These are phyloP conservation scores for Cinnamomum micranthum DNA, from an alignment of 164 flowering plant species.

Conservation along the genomic window DNA sequence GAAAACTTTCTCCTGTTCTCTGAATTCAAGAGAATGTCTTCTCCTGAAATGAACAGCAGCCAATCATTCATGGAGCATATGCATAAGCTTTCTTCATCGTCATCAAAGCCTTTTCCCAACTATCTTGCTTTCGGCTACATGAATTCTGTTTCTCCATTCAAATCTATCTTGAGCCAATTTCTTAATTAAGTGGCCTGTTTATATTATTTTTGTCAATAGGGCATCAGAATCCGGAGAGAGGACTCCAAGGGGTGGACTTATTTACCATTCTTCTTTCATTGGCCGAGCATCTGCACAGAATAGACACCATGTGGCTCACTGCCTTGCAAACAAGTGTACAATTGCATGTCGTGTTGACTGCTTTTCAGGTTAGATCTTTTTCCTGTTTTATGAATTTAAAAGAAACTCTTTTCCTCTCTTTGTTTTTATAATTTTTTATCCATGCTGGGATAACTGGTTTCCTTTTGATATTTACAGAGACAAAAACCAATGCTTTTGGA, in stretches of 20 bases:
- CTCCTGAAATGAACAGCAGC: background rate
- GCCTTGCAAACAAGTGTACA: constrained; percentile 96
- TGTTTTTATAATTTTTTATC: background rate
- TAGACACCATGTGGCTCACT: constrained; percentile 97
- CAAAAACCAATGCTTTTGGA: constrained; percentile 60
- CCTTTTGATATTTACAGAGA: constrained; percentile 33
- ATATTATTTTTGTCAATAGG: constrained; percentile 32
- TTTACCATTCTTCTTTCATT: constrained; percentile 94
- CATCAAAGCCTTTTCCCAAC: too few species aligned
- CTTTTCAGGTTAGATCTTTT: constrained; percentile 55
- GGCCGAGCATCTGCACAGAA: constrained; percentile 90
- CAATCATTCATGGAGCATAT: too few species aligned
- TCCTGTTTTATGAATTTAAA: background rate
- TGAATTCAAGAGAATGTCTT: too few species aligned
- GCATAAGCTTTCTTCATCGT: background rate
- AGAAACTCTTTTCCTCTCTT: too few species aligned
- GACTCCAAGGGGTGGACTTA: constrained; percentile 95
- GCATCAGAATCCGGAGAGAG: constrained; percentile 93
- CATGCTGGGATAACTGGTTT: background rate
- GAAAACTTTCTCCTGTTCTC: background rate
- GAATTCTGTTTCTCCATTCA: too few species aligned
- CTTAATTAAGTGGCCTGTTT: background rate
- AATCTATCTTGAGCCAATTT: too few species aligned
- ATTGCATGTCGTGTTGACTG: constrained; percentile 96
- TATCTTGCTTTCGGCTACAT: too few species aligned